Evolutionary conservation across 1,284 basidiomycete genomes (phyloP).

Genomic region (Meira nashicola): DNA sequence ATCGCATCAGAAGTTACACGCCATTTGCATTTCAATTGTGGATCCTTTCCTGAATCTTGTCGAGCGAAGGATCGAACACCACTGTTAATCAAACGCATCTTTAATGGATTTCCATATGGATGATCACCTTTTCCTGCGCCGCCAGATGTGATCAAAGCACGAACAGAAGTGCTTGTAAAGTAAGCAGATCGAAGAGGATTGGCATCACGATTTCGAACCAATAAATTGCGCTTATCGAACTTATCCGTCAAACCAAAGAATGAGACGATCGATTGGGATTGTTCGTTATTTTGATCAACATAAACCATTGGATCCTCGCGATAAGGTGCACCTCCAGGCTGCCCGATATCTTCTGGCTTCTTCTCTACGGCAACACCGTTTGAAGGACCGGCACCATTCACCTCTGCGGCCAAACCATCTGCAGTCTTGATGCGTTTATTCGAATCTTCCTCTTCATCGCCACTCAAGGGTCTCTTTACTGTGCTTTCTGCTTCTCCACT

Average conservation of each 20-base stretch:
- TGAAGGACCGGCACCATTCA: neutral
- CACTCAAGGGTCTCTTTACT: conserved; percentile 12
- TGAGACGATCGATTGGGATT: conserved; percentile 57
- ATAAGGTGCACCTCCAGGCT: conserved; percentile 43
- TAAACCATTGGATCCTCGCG: conserved; percentile 47
- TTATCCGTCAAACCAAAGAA: conserved; percentile 68
- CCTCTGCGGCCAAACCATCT: neutral
- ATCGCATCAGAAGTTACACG: conserved; percentile 80
- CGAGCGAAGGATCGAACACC: conserved; percentile 73
- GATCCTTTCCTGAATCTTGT: conserved; percentile 58
- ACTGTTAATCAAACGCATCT: conserved; percentile 79
- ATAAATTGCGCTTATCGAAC: conserved; percentile 73
- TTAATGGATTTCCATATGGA: conserved; percentile 62
- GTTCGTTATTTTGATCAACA: conserved; percentile 31
- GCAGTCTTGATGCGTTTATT: neutral
- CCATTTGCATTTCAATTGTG: conserved; percentile 59
- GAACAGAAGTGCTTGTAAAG: conserved; percentile 76
- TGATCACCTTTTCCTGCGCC: conserved; percentile 51
- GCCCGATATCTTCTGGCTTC: conserved; percentile 14
- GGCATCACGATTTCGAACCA: conserved; percentile 80
- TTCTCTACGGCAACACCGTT: conserved; percentile 13
- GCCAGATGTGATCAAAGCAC: conserved; percentile 70
- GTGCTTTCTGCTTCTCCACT: conserved; percentile 16
- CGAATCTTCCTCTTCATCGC: neutral
- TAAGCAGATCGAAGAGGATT: conserved; percentile 77